Conservation (phyloP, 257 asterid genomes). For the Solanum clarkiae region DNA sequence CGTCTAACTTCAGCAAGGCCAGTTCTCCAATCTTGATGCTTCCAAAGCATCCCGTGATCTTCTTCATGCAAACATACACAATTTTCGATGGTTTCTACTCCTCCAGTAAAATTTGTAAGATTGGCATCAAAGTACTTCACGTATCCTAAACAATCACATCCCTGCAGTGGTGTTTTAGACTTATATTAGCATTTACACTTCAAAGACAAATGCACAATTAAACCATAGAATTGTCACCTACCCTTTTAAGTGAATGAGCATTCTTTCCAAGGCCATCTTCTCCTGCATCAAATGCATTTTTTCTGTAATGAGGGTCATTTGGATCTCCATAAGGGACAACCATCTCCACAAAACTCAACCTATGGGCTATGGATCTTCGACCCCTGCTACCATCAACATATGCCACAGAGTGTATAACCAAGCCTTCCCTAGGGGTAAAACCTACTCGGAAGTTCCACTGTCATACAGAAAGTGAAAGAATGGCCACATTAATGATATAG, state of each 20-base stretch:
- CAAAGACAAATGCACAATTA: background rate
- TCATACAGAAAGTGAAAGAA: slow-evolving; percentile 1
- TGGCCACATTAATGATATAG: background rate
- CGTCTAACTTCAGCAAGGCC: slow-evolving; percentile 89
- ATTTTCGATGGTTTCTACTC: slow-evolving; percentile 87
- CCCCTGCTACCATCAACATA: slow-evolving; percentile 96
- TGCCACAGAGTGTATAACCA: slow-evolving; percentile 95
- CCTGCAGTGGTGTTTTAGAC: slow-evolving; percentile 31
- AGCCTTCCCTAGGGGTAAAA: slow-evolving; percentile 94
- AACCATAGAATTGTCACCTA: background rate
- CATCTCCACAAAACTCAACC: slow-evolving; percentile 98
- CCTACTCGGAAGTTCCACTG: slow-evolving; percentile 98
- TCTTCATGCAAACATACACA: slow-evolving; percentile 98
- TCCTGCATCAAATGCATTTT: slow-evolving; percentile 98
- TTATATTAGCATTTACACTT: slow-evolving; percentile 1
- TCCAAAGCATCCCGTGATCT: slow-evolving; percentile 94
- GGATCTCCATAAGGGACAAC: slow-evolving; percentile 99
- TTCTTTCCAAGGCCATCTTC: slow-evolving; percentile 98
- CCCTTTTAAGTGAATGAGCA: slow-evolving; percentile 98
- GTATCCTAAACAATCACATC: slow-evolving; percentile 92
- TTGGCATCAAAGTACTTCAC: slow-evolving; percentile 87
- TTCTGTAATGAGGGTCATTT: slow-evolving; percentile 93
- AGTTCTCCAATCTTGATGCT: slow-evolving; percentile 99
- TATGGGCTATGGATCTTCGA: slow-evolving; percentile 88
- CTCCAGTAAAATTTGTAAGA: slow-evolving; percentile 87